phyloP scores from a whole-genome alignment of 2,329 filamentous ascomycete genomes.

The Byssothecium circinans region DNA sequence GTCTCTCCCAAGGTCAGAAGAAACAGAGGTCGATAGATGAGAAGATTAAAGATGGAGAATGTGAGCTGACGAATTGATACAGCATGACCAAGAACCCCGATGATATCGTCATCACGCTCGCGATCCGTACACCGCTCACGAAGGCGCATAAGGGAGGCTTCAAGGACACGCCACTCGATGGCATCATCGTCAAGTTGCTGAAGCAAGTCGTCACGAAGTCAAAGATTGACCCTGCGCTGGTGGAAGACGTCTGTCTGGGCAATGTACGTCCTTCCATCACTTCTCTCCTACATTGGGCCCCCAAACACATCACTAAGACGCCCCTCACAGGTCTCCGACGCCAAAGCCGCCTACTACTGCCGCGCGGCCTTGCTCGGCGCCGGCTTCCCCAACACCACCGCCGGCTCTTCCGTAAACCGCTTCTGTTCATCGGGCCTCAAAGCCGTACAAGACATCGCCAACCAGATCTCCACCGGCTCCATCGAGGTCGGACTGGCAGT shows the following conservation, averaged over 20 bases:
- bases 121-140: conserved; percentile 82
- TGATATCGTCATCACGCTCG: conserved; percentile 94
- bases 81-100: conserved; percentile 92
- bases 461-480: conserved; percentile 75
- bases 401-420: conserved; percentile 81
- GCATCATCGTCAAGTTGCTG: conserved; percentile 78
- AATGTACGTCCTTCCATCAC: conserved; percentile 63
- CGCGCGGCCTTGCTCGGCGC: conserved; percentile 87
- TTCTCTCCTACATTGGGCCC: too few relatives aligned
- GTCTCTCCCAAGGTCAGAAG: conserved; percentile 37
- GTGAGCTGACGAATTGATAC: neutral
- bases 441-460: conserved; percentile 91
- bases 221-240: conserved; percentile 74
- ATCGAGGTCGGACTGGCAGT: conserved; percentile 88
- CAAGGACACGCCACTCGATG: conserved; percentile 91
- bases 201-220: conserved; percentile 67
- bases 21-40: too few relatives aligned
- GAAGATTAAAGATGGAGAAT: neutral
- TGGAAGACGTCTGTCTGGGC: conserved; percentile 89
- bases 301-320: neutral
- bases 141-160: conserved; percentile 91
- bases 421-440: conserved; percentile 98
- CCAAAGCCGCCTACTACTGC: conserved; percentile 85
- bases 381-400: conserved; percentile 88
- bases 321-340: conserved; percentile 79